Conservation (phyloP, 495 filamentous ascomycete species). For the Talaromyces nanjingensis region DNA sequence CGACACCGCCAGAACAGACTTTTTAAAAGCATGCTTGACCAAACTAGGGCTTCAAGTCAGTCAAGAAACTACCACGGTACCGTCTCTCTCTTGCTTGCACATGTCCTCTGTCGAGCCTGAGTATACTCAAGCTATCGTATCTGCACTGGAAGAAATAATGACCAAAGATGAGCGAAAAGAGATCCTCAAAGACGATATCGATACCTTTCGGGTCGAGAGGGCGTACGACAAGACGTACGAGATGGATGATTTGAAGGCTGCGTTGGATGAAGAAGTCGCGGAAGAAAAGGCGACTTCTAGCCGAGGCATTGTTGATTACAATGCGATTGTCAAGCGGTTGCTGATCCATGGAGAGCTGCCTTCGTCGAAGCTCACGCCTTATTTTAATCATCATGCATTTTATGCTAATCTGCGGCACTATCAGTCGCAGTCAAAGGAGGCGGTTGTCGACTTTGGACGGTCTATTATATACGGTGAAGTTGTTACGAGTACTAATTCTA, state of each 20-base stretch:
- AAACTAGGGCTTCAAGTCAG: constrained; percentile 80
- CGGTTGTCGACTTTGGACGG: constrained; percentile 63
- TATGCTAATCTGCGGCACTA: constrained; percentile 67
- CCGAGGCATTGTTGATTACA: constrained; percentile 63
- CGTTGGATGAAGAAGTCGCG: constrained; percentile 27
- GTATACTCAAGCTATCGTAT: constrained; percentile 60
- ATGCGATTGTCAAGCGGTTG: constrained; percentile 62
- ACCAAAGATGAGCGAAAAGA: constrained; percentile 59
- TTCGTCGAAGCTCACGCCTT: constrained; percentile 68
- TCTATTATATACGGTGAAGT: constrained; percentile 84
- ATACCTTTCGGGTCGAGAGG: constrained; percentile 72
- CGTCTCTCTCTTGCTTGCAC: constrained; percentile 79
- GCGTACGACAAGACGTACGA: constrained; percentile 50
- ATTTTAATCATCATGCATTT: constrained; percentile 79
- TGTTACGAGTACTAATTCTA: constrained; percentile 86
- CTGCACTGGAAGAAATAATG: constrained; percentile 59
- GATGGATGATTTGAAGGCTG: constrained; percentile 44
- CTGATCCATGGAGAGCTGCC: constrained; percentile 66
- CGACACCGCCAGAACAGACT: constrained; percentile 62
- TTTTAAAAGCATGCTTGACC: constrained; percentile 71
- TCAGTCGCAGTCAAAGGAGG: constrained; percentile 44
- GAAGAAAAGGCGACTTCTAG: constrained; percentile 23
- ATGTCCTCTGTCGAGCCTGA: constrained; percentile 62
- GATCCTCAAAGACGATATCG: constrained; percentile 77
- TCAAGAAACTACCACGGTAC: constrained; percentile 61